Conservation (phyloP, 306 rosid genomes). For the Prunus armeniaca region DNA sequence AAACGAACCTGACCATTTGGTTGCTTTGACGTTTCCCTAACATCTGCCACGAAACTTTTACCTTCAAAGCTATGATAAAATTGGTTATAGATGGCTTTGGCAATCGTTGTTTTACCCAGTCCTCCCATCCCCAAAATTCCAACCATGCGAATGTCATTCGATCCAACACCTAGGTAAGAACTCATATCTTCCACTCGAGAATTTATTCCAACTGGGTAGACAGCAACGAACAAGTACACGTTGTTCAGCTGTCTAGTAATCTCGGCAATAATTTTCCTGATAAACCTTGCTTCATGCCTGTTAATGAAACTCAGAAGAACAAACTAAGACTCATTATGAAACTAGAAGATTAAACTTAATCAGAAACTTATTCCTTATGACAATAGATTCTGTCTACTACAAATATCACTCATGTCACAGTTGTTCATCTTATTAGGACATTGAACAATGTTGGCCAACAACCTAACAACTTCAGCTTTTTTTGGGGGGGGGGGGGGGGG, state of each 20-base stretch:
- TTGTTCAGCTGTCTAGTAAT: too few species aligned
- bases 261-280: not conserved
- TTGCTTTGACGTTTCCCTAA: not conserved
- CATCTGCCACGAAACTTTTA: conserved; percentile 8
- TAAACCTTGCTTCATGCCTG: not conserved
- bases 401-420: too few species aligned
- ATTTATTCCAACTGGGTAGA: not conserved
- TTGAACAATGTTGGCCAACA: too few species aligned
- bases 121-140: conserved; percentile 26
- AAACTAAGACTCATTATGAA: too few species aligned
- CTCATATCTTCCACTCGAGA: not conserved
- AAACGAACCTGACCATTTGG: not conserved
- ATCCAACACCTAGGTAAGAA: not conserved
- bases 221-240: too few species aligned
- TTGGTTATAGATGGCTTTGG: conserved; percentile 26
- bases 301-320: too few species aligned
- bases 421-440: too few species aligned
- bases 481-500: too few species aligned
- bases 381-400: too few species aligned
- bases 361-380: too few species aligned
- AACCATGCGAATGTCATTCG: not conserved
- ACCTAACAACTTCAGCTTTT: too few species aligned
- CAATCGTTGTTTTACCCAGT: conserved; percentile 24
- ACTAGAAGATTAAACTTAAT: too few species aligned
- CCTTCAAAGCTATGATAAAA: conserved; percentile 14